phyloP scores from a whole-genome alignment of 2,329 filamentous ascomycete genomes.

The Kalmusia sp. region DNA sequence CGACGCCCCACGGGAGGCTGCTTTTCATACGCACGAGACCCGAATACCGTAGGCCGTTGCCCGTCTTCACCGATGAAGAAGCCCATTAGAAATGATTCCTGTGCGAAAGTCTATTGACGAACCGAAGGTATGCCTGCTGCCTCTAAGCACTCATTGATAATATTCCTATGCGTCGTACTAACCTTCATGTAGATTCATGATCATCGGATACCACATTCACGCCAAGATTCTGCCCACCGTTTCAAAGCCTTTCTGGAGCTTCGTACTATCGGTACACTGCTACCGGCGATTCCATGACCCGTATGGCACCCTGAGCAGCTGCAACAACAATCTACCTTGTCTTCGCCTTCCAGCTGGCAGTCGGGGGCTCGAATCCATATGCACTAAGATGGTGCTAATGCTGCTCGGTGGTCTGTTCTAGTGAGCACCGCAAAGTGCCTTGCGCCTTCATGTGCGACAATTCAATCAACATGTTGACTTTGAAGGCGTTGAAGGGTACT shows the following conservation, averaged over 20 bases:
- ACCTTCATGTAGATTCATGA: neutral
- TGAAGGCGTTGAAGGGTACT: neutral
- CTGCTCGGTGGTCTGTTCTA: no score
- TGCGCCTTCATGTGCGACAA: neutral
- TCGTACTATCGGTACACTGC: neutral
- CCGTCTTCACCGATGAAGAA: no score
- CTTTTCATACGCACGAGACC: no score
- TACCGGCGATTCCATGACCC: neutral
- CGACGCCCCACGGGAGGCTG: neutral
- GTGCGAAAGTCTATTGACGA: no score
- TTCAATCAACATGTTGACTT: neutral
- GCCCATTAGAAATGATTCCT: no score
- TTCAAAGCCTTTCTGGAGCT: constrained; percentile 1
- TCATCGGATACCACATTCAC: no score
- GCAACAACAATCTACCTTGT: neutral
- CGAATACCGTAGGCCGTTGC: no score
- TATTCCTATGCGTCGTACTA: neutral
- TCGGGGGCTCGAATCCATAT: no score
- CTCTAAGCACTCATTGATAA: no score
- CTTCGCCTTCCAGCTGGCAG: neutral
- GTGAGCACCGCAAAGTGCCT: neutral
- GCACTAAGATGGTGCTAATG: neutral
- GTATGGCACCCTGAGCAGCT: neutral
- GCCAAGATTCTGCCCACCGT: neutral
- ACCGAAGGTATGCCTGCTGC: no score